Evolutionary conservation across 2,329 filamentous ascomycete genomes (phyloP).

Genomic region (Aspergillus texensis): DNA sequence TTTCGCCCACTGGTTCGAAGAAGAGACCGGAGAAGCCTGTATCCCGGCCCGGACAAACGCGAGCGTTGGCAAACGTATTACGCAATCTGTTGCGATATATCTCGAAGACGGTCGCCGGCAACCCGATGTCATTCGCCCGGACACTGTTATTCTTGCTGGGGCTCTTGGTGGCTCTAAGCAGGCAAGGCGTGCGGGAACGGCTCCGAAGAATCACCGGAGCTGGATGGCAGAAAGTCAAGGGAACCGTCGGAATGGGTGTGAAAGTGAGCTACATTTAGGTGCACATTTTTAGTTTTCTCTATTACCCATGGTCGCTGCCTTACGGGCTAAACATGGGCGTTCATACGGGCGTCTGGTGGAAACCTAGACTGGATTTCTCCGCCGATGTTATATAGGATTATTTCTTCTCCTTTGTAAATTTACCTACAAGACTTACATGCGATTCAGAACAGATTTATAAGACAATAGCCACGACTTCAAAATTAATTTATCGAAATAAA

Average conservation of each 20-base stretch:
- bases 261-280: conserved; percentile 91
- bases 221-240: conserved; percentile 78
- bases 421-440: conserved; percentile 1
- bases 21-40: conserved; percentile 42
- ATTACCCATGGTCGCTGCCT: conserved; percentile 11
- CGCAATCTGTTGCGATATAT: conserved; percentile 55
- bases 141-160: conserved; percentile 79
- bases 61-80: conserved; percentile 48
- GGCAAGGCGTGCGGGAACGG: conserved; percentile 73
- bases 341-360: neutral
- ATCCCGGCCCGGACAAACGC: conserved; percentile 41
- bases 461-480: neutral
- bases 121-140: conserved; percentile 59
- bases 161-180: conserved; percentile 74
- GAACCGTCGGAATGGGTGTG: conserved; percentile 91
- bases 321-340: neutral
- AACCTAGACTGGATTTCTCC: conserved; percentile 1
- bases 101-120: conserved; percentile 54
- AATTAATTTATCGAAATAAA: neutral
- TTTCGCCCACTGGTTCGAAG: conserved; percentile 39
- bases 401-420: conserved; percentile 6
- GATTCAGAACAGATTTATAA: neutral
- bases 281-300: conserved; percentile 14
- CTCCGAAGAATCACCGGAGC: conserved; percentile 68
- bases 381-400: conserved; percentile 10